Evolutionary conservation across 305 asterid species (phyloP), one percentile per base, ranked within the genome.

Genomic region (Solanum hybrid): DNA sequence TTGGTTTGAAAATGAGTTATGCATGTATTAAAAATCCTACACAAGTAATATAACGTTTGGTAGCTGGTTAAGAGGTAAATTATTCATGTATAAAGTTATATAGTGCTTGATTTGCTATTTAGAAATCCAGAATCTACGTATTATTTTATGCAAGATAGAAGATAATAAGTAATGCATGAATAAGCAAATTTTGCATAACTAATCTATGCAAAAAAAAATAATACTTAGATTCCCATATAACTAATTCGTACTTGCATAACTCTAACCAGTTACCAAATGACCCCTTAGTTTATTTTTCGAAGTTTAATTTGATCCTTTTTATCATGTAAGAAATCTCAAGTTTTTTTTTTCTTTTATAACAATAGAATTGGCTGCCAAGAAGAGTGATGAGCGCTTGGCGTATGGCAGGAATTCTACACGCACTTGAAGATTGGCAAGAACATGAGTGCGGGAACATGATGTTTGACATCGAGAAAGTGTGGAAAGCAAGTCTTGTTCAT

Each of bases 381-480:
- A 76, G 24, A 76, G 82, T 76, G 42, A 76, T 76, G 82, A 96
- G 98, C 69, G 96, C 97, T 12, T 92, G 95, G 94, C 95, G 98
- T 16, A 88, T 94, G 57, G 97, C 98, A 8, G 98, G 98, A 34
- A 95, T 95, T 57, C 11, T 96, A 84, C 99, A 96, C n/a, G 97
- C 95, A 0, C 26, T 91, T 35, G 98, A 96, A 81, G 96, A 87
- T 16, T 96, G 99, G 98, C 92, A 93, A 8, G 95, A 90, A 90
- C 93, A 96, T 39, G 99, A 96, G 91, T 95, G 96, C 84, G 98
- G 99, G 5, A 93, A 18, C 42, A 76, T 33, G 82, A 33, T 76
- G 26, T 76, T 76, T 76, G 82, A 76, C 82, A 76, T 76, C 2
- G 40, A 76, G 13, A 76, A 76, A 20, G 82, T 76, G 8, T 76